phyloP scores from a whole-genome alignment of 768 basidiomycete species.

The Agrocybe pediades region DNA sequence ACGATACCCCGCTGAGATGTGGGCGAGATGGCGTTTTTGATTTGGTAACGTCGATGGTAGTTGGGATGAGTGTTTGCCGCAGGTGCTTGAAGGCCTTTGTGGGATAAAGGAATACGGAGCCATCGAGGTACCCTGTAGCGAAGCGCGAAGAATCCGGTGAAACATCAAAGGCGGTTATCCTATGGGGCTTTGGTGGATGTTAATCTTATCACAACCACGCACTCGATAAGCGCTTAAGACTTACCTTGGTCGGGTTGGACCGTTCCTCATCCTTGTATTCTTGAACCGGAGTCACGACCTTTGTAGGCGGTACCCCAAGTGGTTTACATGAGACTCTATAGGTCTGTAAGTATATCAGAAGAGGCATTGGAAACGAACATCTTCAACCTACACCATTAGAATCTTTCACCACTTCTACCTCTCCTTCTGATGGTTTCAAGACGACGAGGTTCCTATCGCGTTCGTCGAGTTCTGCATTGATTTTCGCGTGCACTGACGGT shows the following conservation, averaged over 20 bases:
- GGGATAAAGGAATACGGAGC: constrained; percentile 54
- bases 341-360: constrained; percentile 20
- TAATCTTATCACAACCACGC: background rate
- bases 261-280: constrained; percentile 50
- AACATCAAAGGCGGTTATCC: constrained; percentile 66
- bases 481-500: constrained; percentile 66
- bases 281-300: constrained; percentile 50
- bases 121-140: constrained; percentile 63
- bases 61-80: constrained; percentile 12
- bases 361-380: no score
- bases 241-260: constrained; percentile 41
- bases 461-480: constrained; percentile 55
- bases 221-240: constrained; percentile 12
- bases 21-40: constrained; percentile 35
- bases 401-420: constrained; percentile 39
- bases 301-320: constrained; percentile 48
- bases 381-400: constrained; percentile 34
- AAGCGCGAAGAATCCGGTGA: constrained; percentile 60
- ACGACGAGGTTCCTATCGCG: constrained; percentile 49
- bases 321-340: constrained; percentile 50
- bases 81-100: constrained; percentile 24
- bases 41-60: constrained; percentile 28
- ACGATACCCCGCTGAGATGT: constrained; percentile 57
- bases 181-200: constrained; percentile 40
- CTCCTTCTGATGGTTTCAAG: constrained; percentile 47